These are phyloP conservation scores for Iodosphaeria phyllophila DNA, from an alignment of 2,329 filamentous ascomycete species.

Conservation along the genomic window DNA sequence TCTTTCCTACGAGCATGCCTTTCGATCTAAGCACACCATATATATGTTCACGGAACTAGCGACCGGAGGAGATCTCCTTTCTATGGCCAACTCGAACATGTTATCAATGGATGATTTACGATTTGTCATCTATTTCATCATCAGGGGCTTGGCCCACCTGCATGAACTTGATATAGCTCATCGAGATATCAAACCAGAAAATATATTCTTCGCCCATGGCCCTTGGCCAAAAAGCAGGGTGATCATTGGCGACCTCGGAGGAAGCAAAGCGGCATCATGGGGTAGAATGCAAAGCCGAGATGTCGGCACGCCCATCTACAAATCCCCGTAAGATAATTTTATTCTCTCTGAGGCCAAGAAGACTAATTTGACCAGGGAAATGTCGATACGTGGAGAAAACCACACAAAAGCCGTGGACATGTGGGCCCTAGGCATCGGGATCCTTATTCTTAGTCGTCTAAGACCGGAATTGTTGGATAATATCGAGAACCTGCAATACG, in stretches of 20 bases:
- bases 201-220: slow-evolving; percentile 28
- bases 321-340: slow-evolving; percentile 25
- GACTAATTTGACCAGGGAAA: slow-evolving; percentile 17
- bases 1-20: slow-evolving; percentile 29
- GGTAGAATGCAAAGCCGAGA: slow-evolving; percentile 23
- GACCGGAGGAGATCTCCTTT: slow-evolving; percentile 32
- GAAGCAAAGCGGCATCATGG: slow-evolving; percentile 21
- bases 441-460: slow-evolving; percentile 19
- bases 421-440: slow-evolving; percentile 33
- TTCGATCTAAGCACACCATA: slow-evolving; percentile 26
- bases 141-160: slow-evolving; percentile 25
- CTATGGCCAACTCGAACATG: slow-evolving; percentile 18
- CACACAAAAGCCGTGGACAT: slow-evolving; percentile 25
- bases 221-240: slow-evolving; percentile 24
- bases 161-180: slow-evolving; percentile 30
- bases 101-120: slow-evolving; percentile 23
- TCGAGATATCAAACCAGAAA: slow-evolving; percentile 35
- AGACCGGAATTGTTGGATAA: slow-evolving; percentile 3
- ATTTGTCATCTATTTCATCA: slow-evolving; percentile 27
- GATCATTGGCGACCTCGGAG: slow-evolving; percentile 33
- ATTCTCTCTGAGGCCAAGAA: too few species aligned
- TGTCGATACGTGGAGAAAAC: slow-evolving; percentile 8
- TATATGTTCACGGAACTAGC: slow-evolving; percentile 40
- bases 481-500: slow-evolving; percentile 7
- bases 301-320: slow-evolving; percentile 26